Evolutionary conservation across 2,329 filamentous ascomycete species (phyloP).

Genomic region (Neocucurbitaria cava): DNA sequence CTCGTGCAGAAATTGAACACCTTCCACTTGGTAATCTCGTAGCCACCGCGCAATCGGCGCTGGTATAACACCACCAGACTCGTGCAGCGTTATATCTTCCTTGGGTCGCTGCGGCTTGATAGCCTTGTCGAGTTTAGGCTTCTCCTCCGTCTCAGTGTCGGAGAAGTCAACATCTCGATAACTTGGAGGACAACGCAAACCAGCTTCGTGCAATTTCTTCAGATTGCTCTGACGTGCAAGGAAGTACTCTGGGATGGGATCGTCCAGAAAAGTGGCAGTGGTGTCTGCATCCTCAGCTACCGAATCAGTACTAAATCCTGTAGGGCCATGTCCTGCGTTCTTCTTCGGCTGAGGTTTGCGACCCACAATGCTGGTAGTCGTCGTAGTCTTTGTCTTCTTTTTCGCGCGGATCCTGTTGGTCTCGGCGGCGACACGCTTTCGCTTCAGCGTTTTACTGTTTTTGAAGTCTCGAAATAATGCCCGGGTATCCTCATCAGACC

Average conservation of each 20-base stretch:
- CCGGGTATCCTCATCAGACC: slow-evolving; percentile 63
- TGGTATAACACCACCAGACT: slow-evolving; percentile 82
- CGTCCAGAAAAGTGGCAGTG: slow-evolving; percentile 63
- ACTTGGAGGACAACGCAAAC: slow-evolving; percentile 77
- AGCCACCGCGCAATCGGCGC: slow-evolving; percentile 90
- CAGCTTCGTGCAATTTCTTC: slow-evolving; percentile 71
- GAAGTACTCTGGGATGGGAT: slow-evolving; percentile 75
- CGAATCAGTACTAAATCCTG: slow-evolving; percentile 29
- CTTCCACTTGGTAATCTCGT: slow-evolving; percentile 88
- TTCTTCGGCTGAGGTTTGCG: slow-evolving; percentile 37
- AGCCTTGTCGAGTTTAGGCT: slow-evolving; percentile 68
- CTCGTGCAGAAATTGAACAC: slow-evolving; percentile 83
- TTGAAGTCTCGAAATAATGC: slow-evolving; percentile 70
- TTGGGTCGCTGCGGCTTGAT: slow-evolving; percentile 73
- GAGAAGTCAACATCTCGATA: slow-evolving; percentile 80
- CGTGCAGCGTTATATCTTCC: slow-evolving; percentile 75
- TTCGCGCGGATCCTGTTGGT: slow-evolving; percentile 58
- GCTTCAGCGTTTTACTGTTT: slow-evolving; percentile 62
- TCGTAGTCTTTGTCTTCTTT: slow-evolving; percentile 54
- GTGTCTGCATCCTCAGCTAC: slow-evolving; percentile 53
- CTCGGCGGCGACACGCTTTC: slow-evolving; percentile 59
- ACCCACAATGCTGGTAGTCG: slow-evolving; percentile 52
- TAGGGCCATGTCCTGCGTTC: slow-evolving; percentile 8
- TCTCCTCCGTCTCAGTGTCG: slow-evolving; percentile 71
- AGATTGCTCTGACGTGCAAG: slow-evolving; percentile 72